Percentiles rank a stretch among this genome's conserved stretches.
Evolutionary conservation across 352 stramenopile species (phyloP).

Genomic region (Phytopythium kandeliae): DNA sequence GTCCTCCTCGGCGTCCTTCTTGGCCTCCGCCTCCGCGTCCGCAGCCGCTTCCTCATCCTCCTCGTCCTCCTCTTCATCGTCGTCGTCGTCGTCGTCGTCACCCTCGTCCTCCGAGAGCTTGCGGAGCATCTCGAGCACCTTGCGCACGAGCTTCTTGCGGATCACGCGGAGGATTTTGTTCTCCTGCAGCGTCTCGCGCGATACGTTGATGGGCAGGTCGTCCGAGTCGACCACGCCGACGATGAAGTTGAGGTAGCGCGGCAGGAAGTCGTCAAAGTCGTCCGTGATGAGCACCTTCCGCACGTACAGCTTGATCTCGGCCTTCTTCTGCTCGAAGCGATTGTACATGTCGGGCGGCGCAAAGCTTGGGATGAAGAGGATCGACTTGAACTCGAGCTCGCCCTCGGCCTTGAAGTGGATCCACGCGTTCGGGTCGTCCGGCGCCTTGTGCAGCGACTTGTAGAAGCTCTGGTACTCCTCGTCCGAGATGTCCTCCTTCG

Average conservation of each 20-base stretch:
- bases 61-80: conserved; percentile 47
- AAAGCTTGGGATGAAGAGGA: conserved; percentile 95
- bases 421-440: conserved; percentile 91
- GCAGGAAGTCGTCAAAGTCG: conserved; percentile 97
- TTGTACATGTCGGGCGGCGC: conserved; percentile 87
- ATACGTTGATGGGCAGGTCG: conserved; percentile 99
- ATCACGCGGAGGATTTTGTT: conserved; percentile 99
- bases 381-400: conserved; percentile 99
- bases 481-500: conserved; percentile 95
- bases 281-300: conserved; percentile 99
- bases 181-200: conserved; percentile 98
- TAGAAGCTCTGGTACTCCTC: conserved; percentile 99
- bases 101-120: conserved; percentile 92
- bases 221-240: conserved; percentile 99
- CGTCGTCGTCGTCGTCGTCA: conserved; percentile 57
- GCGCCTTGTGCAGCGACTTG: conserved; percentile 91
- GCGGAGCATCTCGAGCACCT: conserved; percentile 97
- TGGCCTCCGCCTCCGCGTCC: conserved; percentile 50
- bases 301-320: conserved; percentile 97
- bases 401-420: conserved; percentile 99
- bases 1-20: conserved; percentile 77
- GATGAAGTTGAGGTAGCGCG: conserved; percentile 98
- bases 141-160: conserved; percentile 99
- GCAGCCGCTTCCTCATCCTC: conserved; percentile 37
- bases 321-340: conserved; percentile 89